Evolutionary conservation across 352 stramenopile genomes (phyloP), one percentile per base, ranked within the genome.

Genomic region (Phytopythium helicoides): DNA sequence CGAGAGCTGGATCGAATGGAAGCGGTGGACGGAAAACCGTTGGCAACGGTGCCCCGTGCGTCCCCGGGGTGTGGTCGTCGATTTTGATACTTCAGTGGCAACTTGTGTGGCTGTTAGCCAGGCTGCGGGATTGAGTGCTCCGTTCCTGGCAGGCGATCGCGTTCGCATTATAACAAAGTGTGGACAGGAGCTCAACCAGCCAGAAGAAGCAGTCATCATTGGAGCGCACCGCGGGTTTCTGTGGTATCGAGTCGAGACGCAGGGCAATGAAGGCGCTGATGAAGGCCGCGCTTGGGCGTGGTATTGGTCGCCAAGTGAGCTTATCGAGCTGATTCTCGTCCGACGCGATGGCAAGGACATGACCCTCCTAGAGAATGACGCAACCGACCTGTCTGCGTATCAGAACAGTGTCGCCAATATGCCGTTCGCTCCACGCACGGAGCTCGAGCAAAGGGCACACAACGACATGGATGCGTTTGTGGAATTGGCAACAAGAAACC

Each of bases 121-220:
- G 28, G 73, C 77, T 25, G 82, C 97, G 51, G 94, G 95, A 9
- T 62, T 98, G n/a, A 60, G 68, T 33, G 78, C 82, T 42, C 89
- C 89, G 19, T 86, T 99, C 21, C 71, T 99, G 42, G 76, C 92
- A 48, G 97, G 96, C 28, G 96, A 99, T 68, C 86, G 82, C 47
- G 93, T 99, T 18, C 79, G 87, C 22, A 89, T 99, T 35, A 95
- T 88, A 47, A 89, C 92, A 1, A 98, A 96, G 60, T 92, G 90
- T 36, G 96, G 96, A 15, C 85, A 96, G 37, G 87, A 98, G 67
- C 72, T 99, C 37, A 97, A 99, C 52, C 78, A 98, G 21, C 89
- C 94, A 9, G 97, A 99, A 71, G 94, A 98, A 82, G 96, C 96
- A 26, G 73, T 98, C 36, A 81, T 99, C 50, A 68, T 99, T 19